Conservation (phyloP, 768 basidiomycete genomes). For the Termitomyces sp. region DNA sequence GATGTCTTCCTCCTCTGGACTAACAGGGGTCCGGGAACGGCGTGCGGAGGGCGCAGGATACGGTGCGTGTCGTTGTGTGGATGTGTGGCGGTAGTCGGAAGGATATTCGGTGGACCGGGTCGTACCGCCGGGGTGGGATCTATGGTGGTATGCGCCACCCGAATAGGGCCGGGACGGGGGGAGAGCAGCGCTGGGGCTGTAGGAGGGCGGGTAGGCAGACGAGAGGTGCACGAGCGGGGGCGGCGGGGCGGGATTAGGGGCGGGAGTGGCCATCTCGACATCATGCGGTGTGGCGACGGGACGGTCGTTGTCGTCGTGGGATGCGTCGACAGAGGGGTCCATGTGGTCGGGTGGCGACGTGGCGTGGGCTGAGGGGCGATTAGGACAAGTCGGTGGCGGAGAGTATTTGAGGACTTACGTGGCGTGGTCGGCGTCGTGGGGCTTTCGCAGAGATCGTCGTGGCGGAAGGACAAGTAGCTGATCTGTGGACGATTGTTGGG, state of each 20-base stretch:
- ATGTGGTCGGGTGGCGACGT: too few relatives aligned
- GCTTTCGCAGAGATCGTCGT: too few relatives aligned
- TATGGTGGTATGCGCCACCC: conserved; percentile 6
- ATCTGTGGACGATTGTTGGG: neutral
- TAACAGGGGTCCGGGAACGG: neutral
- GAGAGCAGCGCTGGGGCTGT: neutral
- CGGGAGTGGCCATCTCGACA: neutral
- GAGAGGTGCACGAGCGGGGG: too few relatives aligned
- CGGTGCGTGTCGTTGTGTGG: neutral
- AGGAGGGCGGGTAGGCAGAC: neutral
- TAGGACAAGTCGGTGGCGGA: too few relatives aligned
- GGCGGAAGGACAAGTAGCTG: neutral
- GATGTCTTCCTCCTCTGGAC: conserved; percentile 9
- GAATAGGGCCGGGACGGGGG: neutral
- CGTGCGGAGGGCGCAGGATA: neutral
- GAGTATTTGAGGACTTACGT: too few relatives aligned
- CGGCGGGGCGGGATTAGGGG: neutral
- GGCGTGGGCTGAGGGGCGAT: too few relatives aligned
- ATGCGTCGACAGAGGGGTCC: neutral
- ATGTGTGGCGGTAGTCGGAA: neutral
- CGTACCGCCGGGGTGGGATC: neutral
- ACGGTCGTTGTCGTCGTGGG: too few relatives aligned
- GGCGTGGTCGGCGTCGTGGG: neutral
- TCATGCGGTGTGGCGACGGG: too few relatives aligned
- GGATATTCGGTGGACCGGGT: neutral